phyloP scores from a whole-genome alignment of 768 basidiomycete species.

The Calocybe cyanea region DNA sequence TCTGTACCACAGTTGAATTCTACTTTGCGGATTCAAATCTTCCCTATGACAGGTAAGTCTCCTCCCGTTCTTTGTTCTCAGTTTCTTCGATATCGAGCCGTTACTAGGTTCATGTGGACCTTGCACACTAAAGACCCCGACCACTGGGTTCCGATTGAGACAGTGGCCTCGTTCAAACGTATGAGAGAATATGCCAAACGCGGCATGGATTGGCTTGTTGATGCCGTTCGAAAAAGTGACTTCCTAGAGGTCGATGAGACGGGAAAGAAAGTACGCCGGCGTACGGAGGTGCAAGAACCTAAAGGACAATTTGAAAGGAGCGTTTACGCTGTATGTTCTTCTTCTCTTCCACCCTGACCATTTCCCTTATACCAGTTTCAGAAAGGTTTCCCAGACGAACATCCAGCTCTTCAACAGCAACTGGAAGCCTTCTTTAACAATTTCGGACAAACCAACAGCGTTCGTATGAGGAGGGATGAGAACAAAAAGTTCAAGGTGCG shows the following conservation, averaged over 20 bases:
- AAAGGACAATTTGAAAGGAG: constrained; percentile 79
- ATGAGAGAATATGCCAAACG: constrained; percentile 70
- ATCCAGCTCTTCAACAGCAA: constrained; percentile 58
- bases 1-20: constrained; percentile 68
- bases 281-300: constrained; percentile 71
- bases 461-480: constrained; percentile 85
- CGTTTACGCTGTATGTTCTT: constrained; percentile 75
- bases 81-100: not conserved
- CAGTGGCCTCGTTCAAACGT: constrained; percentile 90
- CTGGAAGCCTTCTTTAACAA: constrained; percentile 78
- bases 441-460: constrained; percentile 75
- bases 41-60: constrained; percentile 75
- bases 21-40: constrained; percentile 97
- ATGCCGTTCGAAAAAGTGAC: constrained; percentile 52
- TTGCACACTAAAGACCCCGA: constrained; percentile 75
- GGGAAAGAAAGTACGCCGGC: constrained; percentile 69
- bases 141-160: constrained; percentile 88
- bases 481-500: constrained; percentile 85
- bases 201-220: constrained; percentile 67
- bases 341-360: constrained; percentile 1
- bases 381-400: constrained; percentile 85
- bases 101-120: constrained; percentile 92
- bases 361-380: constrained; percentile 25
- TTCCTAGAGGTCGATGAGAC: constrained; percentile 73
- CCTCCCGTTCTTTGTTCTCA: not conserved